A percentile compares a stretch with the other conserved stretches of the same genome.
These are phyloP conservation scores for Capronia epimyces DNA, from an alignment of 2,329 filamentous ascomycete genomes.

Conservation along the genomic window DNA sequence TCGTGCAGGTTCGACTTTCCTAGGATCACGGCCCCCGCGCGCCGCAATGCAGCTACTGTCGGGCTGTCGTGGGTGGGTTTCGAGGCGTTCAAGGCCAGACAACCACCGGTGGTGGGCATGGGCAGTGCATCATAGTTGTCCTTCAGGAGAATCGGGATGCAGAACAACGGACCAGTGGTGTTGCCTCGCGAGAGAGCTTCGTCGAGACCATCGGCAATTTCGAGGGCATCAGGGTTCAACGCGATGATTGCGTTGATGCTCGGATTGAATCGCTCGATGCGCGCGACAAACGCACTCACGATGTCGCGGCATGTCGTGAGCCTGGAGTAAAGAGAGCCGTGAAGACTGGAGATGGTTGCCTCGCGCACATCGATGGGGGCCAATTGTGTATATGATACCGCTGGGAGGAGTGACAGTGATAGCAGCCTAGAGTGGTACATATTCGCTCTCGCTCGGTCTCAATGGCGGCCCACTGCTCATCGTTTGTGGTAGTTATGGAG, in stretches of 20 bases:
- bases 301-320: slow-evolving; percentile 52
- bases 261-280: slow-evolving; percentile 54
- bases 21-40: slow-evolving; percentile 53
- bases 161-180: slow-evolving; percentile 51
- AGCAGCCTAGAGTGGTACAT: neutral
- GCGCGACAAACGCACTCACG: slow-evolving; percentile 51
- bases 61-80: slow-evolving; percentile 46
- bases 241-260: slow-evolving; percentile 54
- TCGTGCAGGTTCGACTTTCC: slow-evolving; percentile 60
- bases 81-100: slow-evolving; percentile 46
- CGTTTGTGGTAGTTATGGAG: neutral
- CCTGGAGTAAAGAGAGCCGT: slow-evolving; percentile 51
- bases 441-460: neutral
- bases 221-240: slow-evolving; percentile 47
- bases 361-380: slow-evolving; percentile 49
- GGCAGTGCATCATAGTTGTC: slow-evolving; percentile 57
- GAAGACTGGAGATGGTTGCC: slow-evolving; percentile 54
- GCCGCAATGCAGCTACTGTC: slow-evolving; percentile 47
- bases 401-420: neutral
- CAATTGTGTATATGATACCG: slow-evolving; percentile 3
- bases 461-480: neutral
- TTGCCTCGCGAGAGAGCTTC: slow-evolving; percentile 40
- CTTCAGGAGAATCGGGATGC: slow-evolving; percentile 58
- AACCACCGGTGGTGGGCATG: slow-evolving; percentile 55
- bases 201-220: slow-evolving; percentile 49